These are phyloP conservation scores for Cetradonia linearis DNA, from an alignment of 495 filamentous ascomycete species.

Conservation along the genomic window DNA sequence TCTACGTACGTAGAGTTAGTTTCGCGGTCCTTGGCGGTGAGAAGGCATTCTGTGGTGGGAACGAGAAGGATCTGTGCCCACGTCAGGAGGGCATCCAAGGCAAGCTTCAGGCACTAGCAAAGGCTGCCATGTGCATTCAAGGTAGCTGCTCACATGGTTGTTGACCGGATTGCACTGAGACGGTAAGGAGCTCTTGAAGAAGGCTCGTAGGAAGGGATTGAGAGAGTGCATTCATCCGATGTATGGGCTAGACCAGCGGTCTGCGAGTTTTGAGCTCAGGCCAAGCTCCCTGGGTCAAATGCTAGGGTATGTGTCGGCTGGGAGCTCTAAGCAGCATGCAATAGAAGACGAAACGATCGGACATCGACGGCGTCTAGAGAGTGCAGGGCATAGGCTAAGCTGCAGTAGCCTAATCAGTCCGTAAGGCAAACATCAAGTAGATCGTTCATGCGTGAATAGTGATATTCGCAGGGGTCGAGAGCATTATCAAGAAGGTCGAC, in stretches of 20 bases:
- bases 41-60: constrained; percentile 81
- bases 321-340: constrained; percentile 6
- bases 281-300: not conserved
- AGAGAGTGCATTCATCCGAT: constrained; percentile 86
- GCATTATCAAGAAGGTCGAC: not conserved
- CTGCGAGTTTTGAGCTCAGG: not conserved
- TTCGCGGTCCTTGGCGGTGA: constrained; percentile 82
- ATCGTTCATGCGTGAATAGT: not conserved
- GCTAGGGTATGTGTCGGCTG: not conserved
- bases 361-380: not conserved
- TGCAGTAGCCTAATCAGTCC: not conserved
- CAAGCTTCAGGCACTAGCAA: not conserved
- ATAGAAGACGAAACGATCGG: not conserved
- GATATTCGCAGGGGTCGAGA: not conserved
- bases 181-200: constrained; percentile 91
- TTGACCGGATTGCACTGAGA: constrained; percentile 87
- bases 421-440: not conserved
- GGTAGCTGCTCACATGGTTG: constrained; percentile 56
- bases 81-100: not conserved
- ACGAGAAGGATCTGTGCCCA: constrained; percentile 68
- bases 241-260: constrained; percentile 12
- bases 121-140: not conserved
- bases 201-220: constrained; percentile 96
- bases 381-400: not conserved
- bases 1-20: constrained; percentile 67